Evolutionary conservation across 345 rosid species (phyloP), one percentile per base, ranked within the genome.

Genomic region (Euclidium syriacum): DNA sequence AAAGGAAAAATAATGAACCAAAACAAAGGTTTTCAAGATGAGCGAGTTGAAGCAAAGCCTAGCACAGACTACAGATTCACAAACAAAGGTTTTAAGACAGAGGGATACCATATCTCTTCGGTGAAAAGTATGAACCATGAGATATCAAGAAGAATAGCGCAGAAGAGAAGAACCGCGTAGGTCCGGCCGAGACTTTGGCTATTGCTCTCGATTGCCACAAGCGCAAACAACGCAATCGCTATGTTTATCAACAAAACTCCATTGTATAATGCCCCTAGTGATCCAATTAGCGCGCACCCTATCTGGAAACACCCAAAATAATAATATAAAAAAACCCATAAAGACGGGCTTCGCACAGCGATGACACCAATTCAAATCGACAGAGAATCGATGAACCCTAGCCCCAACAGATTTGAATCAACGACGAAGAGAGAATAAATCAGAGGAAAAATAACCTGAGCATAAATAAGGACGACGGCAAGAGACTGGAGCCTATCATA

Each of bases 231-330:
- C 3, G 96, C 86, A 22, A 92, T 85, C 56, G 71, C 85, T 50
- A 92, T 71, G 67, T 86, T 82, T 16, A 83, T 76, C 17, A 91
- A 57, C 76, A 83, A 67, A 1, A 88, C 88, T 27, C 98, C 98
- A 44, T 86, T 91, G 85, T 83, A 86, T 69, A 81, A 78, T 61
- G 98, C 95, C 2, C 98, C 96, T 1, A 88, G 73, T 6, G 96
- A 86, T 74, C 98, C 96, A 49, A 88, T 79, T 73, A 91, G 65
- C 5, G 98, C 86, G 68, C 96, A 86, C 2, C 87, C 95, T 71
- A 88, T 88, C 95, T 80, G 73, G 39, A 58, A 64, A 10, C 40
- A 47, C 2, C 17, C 11, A 36, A 10, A 30, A 47, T 29, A 1
- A 7, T 23, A 0, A 17, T 5, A n/a, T n/a, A n/a, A 10, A n/a